A percentile compares a stretch with the other conserved stretches of the same genome.
Conservation (phyloP, 768 basidiomycete genomes). For the Plicaturopsis crispa region DNA sequence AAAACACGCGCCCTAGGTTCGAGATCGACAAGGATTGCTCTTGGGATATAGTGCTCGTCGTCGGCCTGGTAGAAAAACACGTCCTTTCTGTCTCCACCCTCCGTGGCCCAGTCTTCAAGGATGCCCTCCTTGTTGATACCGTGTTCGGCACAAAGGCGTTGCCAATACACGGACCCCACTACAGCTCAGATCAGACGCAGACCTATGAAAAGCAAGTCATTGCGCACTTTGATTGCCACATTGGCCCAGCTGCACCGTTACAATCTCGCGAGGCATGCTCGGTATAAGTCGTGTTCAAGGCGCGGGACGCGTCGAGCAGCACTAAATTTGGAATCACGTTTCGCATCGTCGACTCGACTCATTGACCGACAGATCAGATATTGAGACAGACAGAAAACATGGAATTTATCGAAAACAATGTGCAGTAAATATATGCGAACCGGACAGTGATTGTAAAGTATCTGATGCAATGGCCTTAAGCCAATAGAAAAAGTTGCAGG, state of each 20-base stretch:
- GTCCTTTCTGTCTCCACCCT: constrained; percentile 94
- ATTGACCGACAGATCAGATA: too few species aligned
- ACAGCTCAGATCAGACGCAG: constrained; percentile 10
- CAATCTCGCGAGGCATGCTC: constrained; percentile 78
- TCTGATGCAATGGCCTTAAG: constrained; percentile 15
- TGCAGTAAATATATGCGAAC: too few species aligned
- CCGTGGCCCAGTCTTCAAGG: constrained; percentile 94
- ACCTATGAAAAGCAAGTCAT: constrained; percentile 6
- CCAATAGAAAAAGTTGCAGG: constrained; percentile 10
- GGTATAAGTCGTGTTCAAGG: too few species aligned
- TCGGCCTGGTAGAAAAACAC: constrained; percentile 99
- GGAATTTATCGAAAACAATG: too few species aligned
- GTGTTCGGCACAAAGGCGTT: constrained; percentile 95
- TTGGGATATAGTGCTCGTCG: constrained; percentile 97
- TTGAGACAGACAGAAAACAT: too few species aligned
- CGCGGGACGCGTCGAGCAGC: too few species aligned
- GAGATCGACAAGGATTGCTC: constrained; percentile 92
- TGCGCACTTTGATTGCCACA: constrained; percentile 84
- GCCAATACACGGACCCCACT: constrained; percentile 99
- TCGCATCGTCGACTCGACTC: too few species aligned
- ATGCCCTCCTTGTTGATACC: constrained; percentile 95
- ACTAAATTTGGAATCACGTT: too few species aligned
- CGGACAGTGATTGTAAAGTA: neutral
- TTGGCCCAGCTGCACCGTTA: constrained; percentile 83
- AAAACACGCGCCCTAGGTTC: constrained; percentile 77